Conservation (phyloP, 2,329 filamentous ascomycete genomes). For the Aspergillus vadensis region DNA sequence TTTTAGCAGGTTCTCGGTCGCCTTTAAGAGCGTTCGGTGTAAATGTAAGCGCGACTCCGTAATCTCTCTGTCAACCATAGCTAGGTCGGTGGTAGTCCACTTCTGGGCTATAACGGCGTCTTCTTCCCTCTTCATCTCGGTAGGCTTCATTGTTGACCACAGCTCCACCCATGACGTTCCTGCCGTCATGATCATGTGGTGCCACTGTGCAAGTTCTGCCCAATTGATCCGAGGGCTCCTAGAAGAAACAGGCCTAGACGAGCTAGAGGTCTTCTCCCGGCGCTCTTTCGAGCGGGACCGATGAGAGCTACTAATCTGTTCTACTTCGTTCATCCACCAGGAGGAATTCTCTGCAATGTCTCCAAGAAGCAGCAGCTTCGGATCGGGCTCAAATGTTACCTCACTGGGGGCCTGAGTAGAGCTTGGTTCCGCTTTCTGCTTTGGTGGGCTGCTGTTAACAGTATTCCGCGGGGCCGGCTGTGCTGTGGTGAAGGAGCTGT, state of each 20-base stretch:
- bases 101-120: slow-evolving; percentile 25
- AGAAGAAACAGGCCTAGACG: slow-evolving; percentile 50
- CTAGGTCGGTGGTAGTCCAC: slow-evolving; percentile 47
- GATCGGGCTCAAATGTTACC: slow-evolving; percentile 65
- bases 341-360: slow-evolving; percentile 78
- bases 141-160: slow-evolving; percentile 56
- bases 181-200: slow-evolving; percentile 67
- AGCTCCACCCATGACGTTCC: slow-evolving; percentile 66
- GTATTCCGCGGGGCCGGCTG: slow-evolving; percentile 47
- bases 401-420: slow-evolving; percentile 31
- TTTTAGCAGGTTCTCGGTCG: slow-evolving; percentile 76
- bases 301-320: slow-evolving; percentile 34
- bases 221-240: slow-evolving; percentile 74
- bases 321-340: slow-evolving; percentile 73
- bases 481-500: slow-evolving; percentile 69
- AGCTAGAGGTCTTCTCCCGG: slow-evolving; percentile 26
- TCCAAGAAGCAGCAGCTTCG: slow-evolving; percentile 72
- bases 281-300: slow-evolving; percentile 32
- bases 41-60: slow-evolving; percentile 67
- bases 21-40: slow-evolving; percentile 72
- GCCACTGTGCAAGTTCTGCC: slow-evolving; percentile 72
- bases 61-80: slow-evolving; percentile 55
- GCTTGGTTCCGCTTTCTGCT: slow-evolving; percentile 35
- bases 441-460: slow-evolving; percentile 48
- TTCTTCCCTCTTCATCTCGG: slow-evolving; percentile 30